These are phyloP conservation scores for Neodidymelliopsis sp. DNA, from an alignment of 2,329 filamentous ascomycete genomes.

Conservation along the genomic window DNA sequence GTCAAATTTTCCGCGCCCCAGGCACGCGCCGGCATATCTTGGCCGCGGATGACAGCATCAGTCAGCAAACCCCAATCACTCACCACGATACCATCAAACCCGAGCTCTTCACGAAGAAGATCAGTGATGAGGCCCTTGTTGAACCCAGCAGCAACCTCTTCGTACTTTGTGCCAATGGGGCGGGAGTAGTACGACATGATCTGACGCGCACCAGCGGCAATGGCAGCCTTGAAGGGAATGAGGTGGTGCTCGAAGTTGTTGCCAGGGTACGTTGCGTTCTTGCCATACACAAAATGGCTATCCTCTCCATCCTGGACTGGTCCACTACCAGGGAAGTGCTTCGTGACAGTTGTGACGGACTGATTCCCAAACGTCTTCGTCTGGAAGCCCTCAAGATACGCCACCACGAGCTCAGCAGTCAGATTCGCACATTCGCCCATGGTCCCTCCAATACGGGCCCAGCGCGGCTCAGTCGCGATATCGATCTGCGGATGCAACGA, in stretches of 20 bases:
- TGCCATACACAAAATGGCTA: slow-evolving; percentile 61
- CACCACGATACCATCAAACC: slow-evolving; percentile 61
- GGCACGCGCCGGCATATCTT: slow-evolving; percentile 57
- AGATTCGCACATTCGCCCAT: slow-evolving; percentile 60
- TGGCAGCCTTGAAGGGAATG: slow-evolving; percentile 60
- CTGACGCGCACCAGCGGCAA: slow-evolving; percentile 58
- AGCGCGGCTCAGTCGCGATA: slow-evolving; percentile 60
- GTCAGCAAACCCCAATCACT: slow-evolving; percentile 64
- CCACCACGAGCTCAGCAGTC: slow-evolving; percentile 47
- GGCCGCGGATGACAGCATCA: slow-evolving; percentile 52
- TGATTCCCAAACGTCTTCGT: slow-evolving; percentile 52
- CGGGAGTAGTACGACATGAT: slow-evolving; percentile 63
- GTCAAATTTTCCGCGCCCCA: slow-evolving; percentile 60
- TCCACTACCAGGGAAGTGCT: slow-evolving; percentile 63
- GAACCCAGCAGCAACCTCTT: slow-evolving; percentile 59
- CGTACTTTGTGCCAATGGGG: slow-evolving; percentile 57
- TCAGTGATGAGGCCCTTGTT: slow-evolving; percentile 61
- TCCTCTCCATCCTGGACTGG: slow-evolving; percentile 60
- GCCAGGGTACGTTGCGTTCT: slow-evolving; percentile 60
- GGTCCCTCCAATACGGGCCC: slow-evolving; percentile 56
- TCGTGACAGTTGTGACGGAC: slow-evolving; percentile 59
- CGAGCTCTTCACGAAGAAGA: slow-evolving; percentile 57
- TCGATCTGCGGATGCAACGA: slow-evolving; percentile 62
- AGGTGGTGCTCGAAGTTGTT: slow-evolving; percentile 60
- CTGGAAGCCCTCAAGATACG: slow-evolving; percentile 60